Base-by-base conservation (phyloP, 2,329 filamentous ascomycete genomes). In the Akanthomyces dipterigenus region DNA sequence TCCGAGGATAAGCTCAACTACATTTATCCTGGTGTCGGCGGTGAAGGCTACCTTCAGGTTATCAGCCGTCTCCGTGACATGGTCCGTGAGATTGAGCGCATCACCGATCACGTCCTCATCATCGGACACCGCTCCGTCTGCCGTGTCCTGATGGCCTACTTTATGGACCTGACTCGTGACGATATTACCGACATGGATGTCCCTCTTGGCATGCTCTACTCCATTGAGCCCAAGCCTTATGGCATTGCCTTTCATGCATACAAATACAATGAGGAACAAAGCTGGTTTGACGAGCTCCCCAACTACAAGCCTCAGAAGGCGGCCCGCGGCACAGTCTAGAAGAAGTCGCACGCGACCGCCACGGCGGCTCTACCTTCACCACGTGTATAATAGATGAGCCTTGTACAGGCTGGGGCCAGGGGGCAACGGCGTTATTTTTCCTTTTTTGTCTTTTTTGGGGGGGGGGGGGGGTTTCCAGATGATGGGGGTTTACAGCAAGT, bases 201-300 rank as follows among this genome's bases (percentile, higher is more conserved):
- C 50, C 95, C 95, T 0, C 79, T 99, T 54, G 95, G 95, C 20
- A 93, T 96, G 80, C 81, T 97, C 8, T 99, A 96, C 73, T 90
- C 92, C 67, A 88, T 99, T 53, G 93, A 99, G 75, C 95, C 95
- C 38, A 97, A 97, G 80, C 95, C 95, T 1, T 99, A 99, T 67
- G 95, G 95, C 16, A 93, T 97, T 62, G 93, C 96, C 64, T 97
- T 98, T 78, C 93, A 96, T 73, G 93, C 92, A 0, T 99, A 96
- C 79, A 85, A 87, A 64, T 99, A 96, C 77, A 90, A 96, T 71
- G 84, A 90, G 64, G 79, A 82, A 3, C 83, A 78, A 22, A 86
- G 88, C 64, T 91, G 88, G 82, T 99, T 99, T 69, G 87, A 95
- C 63, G 87, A 95, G 71, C 76, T 96, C 50, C 89, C 88, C n/a